Percentiles rank a stretch among this genome's conserved stretches.
These are phyloP conservation scores for Amanita pallidorosea DNA, from an alignment of 768 basidiomycete species.

Conservation along the genomic window DNA sequence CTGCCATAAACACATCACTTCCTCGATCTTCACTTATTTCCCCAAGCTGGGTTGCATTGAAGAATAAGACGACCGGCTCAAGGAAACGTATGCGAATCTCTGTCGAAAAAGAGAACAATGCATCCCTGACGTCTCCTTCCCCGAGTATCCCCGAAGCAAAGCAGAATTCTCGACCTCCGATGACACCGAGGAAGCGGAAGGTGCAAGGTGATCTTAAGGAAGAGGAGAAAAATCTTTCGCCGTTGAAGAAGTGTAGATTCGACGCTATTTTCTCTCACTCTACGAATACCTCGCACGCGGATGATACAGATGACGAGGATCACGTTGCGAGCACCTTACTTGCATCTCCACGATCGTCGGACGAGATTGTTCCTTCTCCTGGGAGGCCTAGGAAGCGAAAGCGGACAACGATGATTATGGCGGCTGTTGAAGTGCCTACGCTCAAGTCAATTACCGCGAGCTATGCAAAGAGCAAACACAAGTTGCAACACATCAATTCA, in stretches of 20 bases:
- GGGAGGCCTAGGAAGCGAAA: background rate
- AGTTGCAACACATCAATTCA: background rate
- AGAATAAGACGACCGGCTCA: background rate
- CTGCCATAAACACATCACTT: background rate
- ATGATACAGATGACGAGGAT: conserved; percentile 4
- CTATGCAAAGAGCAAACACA: background rate
- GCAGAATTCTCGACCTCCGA: background rate
- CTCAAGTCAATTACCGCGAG: background rate
- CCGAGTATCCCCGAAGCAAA: background rate
- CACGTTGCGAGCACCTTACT: background rate
- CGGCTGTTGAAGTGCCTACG: conserved; percentile 13
- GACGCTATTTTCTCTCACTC: conserved; percentile 8
- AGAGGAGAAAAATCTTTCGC: conserved; percentile 13
- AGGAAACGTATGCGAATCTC: conserved; percentile 2
- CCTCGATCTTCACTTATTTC: conserved; percentile 10
- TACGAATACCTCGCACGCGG: background rate
- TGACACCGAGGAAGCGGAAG: conserved; percentile 33
- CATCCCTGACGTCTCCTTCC: conserved; percentile 19
- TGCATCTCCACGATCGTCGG: background rate
- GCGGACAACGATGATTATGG: conserved; percentile 11
- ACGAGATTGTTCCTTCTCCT: background rate
- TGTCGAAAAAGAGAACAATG: conserved; percentile 47
- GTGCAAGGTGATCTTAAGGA: conserved; percentile 16
- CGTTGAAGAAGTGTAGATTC: conserved; percentile 13
- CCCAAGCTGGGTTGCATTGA: background rate